Evolutionary conservation across 148 eudicot species (phyloP).

Genomic region (Cornus kousa): DNA sequence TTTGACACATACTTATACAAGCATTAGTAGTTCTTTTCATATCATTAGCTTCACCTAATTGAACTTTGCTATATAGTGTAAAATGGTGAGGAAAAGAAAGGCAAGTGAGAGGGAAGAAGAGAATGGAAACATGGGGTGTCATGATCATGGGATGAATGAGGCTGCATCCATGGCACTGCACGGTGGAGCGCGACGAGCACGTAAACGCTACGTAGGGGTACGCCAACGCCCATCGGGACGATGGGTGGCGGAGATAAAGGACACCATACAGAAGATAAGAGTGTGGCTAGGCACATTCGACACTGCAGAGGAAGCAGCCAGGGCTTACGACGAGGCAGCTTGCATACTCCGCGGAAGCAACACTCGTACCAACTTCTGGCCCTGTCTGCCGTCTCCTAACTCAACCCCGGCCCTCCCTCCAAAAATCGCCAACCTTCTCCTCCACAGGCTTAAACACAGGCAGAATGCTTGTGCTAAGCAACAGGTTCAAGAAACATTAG

Average conservation of each 20-base stretch:
- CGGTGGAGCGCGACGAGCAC: constrained; percentile 21
- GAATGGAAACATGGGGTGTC: constrained; percentile 18
- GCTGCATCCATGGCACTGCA: constrained; percentile 19
- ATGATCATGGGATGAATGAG: constrained; percentile 35
- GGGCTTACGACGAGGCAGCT: constrained; percentile 55
- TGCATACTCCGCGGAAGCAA: constrained; percentile 51
- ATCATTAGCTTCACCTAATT: too few relatives aligned
- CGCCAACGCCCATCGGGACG: constrained; percentile 50
- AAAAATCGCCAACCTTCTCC: constrained; percentile 43
- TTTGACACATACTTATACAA: background rate
- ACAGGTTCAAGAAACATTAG: constrained; percentile 9
- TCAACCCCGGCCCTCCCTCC: constrained; percentile 38
- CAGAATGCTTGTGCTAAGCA: constrained; percentile 13
- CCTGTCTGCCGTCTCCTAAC: constrained; percentile 20
- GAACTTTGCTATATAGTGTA: background rate
- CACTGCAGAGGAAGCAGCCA: constrained; percentile 53
- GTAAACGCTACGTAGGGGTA: constrained; percentile 45
- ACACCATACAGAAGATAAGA: constrained; percentile 50
- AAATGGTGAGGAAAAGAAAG: constrained; percentile 49
- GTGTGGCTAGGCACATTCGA: constrained; percentile 54
- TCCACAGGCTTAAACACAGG: constrained; percentile 40
- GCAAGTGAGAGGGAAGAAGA: constrained; percentile 14
- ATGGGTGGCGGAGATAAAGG: constrained; percentile 55
- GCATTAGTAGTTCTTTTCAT: background rate
- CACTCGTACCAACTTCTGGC: constrained; percentile 50